These are phyloP conservation scores for Colletotrichum cuscutae DNA, from an alignment of 2,329 filamentous ascomycete species.

Conservation along the genomic window DNA sequence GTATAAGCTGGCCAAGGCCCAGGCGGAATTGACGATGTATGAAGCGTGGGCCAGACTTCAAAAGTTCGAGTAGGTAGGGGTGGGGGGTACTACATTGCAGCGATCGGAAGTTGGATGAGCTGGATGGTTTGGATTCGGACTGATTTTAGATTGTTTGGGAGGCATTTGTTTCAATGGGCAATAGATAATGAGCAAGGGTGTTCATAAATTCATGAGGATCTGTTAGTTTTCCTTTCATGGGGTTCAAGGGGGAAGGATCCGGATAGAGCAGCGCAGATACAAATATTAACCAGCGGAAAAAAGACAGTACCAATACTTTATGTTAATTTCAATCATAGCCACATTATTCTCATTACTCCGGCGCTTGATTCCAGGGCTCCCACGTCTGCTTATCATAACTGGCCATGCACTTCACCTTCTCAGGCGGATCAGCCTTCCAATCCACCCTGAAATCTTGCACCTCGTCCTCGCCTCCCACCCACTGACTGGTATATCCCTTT, in stretches of 20 bases:
- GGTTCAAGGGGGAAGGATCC: background rate
- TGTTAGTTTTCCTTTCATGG: background rate
- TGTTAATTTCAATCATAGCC: background rate
- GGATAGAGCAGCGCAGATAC: background rate
- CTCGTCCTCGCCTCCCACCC: conserved; percentile 42
- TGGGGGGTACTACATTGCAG: conserved; percentile 29
- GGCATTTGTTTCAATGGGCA: background rate
- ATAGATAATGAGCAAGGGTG: background rate
- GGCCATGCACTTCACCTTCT: conserved; percentile 59
- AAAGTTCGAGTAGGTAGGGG: conserved; percentile 42
- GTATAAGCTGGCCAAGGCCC: conserved; percentile 33
- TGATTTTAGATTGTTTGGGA: conserved; percentile 9
- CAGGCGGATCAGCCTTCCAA: conserved; percentile 57
- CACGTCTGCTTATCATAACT: conserved; percentile 53
- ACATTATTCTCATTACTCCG: conserved; percentile 8
- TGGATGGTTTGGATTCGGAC: background rate
- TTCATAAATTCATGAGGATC: background rate
- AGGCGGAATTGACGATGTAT: conserved; percentile 40
- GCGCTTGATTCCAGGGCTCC: conserved; percentile 51
- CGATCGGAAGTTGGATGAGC: conserved; percentile 35
- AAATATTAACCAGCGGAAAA: no score
- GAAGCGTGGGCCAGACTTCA: conserved; percentile 39
- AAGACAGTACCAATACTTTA: no score
- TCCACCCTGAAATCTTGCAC: conserved; percentile 46
- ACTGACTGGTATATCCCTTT: conserved; percentile 59